These are phyloP conservation scores for Rhodocollybia butyracea DNA, from an alignment of 768 basidiomycete species.

Conservation along the genomic window DNA sequence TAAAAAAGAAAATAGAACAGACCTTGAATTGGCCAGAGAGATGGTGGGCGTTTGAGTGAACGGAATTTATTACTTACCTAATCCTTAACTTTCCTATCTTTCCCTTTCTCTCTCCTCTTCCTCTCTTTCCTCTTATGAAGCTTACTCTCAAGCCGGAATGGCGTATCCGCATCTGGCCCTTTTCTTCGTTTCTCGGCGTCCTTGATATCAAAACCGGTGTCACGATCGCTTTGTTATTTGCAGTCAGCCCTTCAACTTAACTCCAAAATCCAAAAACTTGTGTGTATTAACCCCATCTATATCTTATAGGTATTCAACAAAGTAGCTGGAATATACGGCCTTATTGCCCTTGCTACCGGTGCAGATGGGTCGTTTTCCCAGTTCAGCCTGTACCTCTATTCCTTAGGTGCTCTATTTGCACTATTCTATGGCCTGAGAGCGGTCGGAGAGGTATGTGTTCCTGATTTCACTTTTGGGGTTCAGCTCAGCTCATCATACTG, in stretches of 20 bases:
- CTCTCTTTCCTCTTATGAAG: conserved; percentile 51
- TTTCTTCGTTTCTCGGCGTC: conserved; percentile 79
- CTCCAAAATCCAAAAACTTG: background rate
- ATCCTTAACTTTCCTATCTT: too few species aligned
- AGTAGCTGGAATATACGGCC: conserved; percentile 94
- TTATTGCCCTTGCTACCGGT: conserved; percentile 87
- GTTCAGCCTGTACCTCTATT: conserved; percentile 91
- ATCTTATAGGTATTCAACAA: conserved; percentile 98
- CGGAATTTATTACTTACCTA: too few species aligned
- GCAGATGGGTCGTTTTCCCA: conserved; percentile 93
- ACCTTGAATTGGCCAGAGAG: too few species aligned
- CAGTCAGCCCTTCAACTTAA: conserved; percentile 49
- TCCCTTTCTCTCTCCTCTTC: too few species aligned
- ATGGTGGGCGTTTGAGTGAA: background rate
- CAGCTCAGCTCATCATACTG: conserved; percentile 14
- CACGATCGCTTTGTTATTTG: conserved; percentile 83
- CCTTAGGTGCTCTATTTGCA: conserved; percentile 73
- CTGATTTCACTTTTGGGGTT: conserved; percentile 5
- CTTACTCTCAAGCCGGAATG: conserved; percentile 81
- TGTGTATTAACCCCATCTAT: conserved; percentile 6
- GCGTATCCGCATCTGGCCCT: conserved; percentile 77
- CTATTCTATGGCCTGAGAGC: conserved; percentile 85
- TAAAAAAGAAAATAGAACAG: too few species aligned
- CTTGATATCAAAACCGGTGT: conserved; percentile 95
- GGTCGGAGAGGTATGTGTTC: conserved; percentile 70